A percentile compares a stretch with the other conserved stretches of the same genome.
Evolutionary conservation across 2,329 filamentous ascomycete genomes (phyloP).

Genomic region (Hypoxylon sp.): DNA sequence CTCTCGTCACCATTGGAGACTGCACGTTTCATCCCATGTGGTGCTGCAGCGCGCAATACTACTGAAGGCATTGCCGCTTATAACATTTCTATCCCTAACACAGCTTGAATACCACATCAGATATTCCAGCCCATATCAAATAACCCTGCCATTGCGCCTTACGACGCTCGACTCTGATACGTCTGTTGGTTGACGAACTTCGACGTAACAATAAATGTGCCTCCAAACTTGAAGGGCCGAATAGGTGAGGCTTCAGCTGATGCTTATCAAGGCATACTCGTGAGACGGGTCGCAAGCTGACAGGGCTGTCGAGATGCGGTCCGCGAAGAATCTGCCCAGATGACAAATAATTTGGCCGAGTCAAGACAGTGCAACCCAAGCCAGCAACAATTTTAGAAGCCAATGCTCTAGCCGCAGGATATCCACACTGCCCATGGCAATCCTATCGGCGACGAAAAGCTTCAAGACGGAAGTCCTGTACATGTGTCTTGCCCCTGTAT

Average conservation of each 20-base stretch:
- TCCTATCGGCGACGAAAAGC: slow-evolving; percentile 55
- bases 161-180: neutral
- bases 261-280: neutral
- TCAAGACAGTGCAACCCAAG: slow-evolving; percentile 42
- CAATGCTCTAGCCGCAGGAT: slow-evolving; percentile 47
- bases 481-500: slow-evolving; percentile 37
- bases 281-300: neutral
- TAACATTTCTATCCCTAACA: neutral
- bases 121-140: slow-evolving; percentile 10
- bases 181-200: neutral
- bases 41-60: neutral
- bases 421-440: slow-evolving; percentile 49
- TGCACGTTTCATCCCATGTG: slow-evolving; percentile 1
- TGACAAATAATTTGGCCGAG: slow-evolving; percentile 4
- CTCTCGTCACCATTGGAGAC: slow-evolving; percentile 1
- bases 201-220: slow-evolving; percentile 8
- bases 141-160: neutral
- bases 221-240: neutral
- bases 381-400: slow-evolving; percentile 45
- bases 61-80: too few species aligned
- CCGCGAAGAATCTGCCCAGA: neutral
- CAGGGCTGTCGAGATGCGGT: neutral
- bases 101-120: slow-evolving; percentile 1
- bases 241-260: neutral
- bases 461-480: slow-evolving; percentile 52